Base-by-base conservation (phyloP, 1,284 basidiomycete genomes). In the Malassezia arunalokei region DNA sequence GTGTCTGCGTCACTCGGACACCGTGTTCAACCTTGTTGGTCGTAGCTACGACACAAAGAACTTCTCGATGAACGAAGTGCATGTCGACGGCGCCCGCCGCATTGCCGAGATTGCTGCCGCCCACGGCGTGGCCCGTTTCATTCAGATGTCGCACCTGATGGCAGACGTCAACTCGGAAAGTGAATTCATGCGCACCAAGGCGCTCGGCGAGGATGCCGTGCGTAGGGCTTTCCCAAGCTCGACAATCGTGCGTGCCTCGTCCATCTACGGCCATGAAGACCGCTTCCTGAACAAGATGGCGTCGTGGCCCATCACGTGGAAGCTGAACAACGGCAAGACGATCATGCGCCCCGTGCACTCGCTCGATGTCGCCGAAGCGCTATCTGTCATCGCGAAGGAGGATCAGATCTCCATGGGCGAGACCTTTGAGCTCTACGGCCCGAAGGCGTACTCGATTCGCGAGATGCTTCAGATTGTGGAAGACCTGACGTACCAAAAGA, bases 101-200 rank as follows among this genome's bases (percentile, higher is more conserved):
- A 54, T 77, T 35, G 94, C 94, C 12, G 79, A 80, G 60, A 80
- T 95, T 63, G 82, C 88, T 48, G 80, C 84, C 30, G 77, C 84
- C 56, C 76, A 77, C 47, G 87, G 87, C 44, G 87, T 95, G 43
- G 80, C 84, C 45, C 85, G 87, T 51, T 79, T 99, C 52, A 82
- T 98, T 49, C 92, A 98, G 68, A 81, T 98, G 62, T 98, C 92
- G 8, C 94, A 99, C 76, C 76, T 99, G 61, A 92, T 95, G 75
- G 91, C 92, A 27, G 80, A 83, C 43, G 77, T 80, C 30, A 77
- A 83, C 64, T 95, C 91, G 8, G 71, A 80, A 1, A 94, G 88
- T 43, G 79, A 78, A 47, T 89, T 89, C 75, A 92, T 95, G 76
- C 81, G 83, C 58, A 81, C 87, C 58, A 98, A 98, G 76, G 86